Base-by-base conservation (phyloP, 441 rosid species). In the Aquilaria agallochum region DNA sequence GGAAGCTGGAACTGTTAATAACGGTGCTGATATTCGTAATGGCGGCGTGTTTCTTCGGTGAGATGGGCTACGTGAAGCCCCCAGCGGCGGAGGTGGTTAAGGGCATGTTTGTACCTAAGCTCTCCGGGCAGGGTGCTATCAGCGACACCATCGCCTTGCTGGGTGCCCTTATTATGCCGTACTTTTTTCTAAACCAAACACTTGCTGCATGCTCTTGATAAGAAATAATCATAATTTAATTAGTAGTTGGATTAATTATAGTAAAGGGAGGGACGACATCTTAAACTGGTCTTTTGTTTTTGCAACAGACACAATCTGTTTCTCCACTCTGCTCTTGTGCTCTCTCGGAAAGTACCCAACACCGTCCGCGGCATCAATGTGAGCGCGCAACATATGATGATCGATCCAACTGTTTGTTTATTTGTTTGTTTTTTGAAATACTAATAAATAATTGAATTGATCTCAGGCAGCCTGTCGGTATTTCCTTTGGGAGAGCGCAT, bases 121-220 rank as follows among this genome's bases (percentile, higher is more conserved):
- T 89, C 31, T 50, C 51, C 0, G 90, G 83, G 60, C 72, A 75
- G 1, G 79, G 80, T 2, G 85, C 89, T 76, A 82, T 84, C 1
- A 87, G 70, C 4, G 80, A 75, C 14, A 83, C 92, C 64, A 84
- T 89, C 13, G 87, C 96, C 69, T 80, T 89, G 1, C 64, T 89
- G 13, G 90, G 96, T 2, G 87, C 92, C 53, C 86, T 89, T 5
- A 42, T 89, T 71, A 86, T 84, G 92, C 90, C 93, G 92, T 89
- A 78, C 31, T 74, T 20, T 53, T 33, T 15, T 49, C 27, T 36
- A 36, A 36, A 31, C 4, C 31, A 14, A 11, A n/a, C 31, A 14
- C 15, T 4, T n/a, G 9, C 2, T 33, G 5, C 2, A 40, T 48
- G 2, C 3, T 5, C 14, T 33, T 31, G 11, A 8, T 2, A 0